Evolutionary conservation across 1,139 yeast species (phyloP), one percentile per base, ranked within the genome.

Genomic region (Pichia sp.): DNA sequence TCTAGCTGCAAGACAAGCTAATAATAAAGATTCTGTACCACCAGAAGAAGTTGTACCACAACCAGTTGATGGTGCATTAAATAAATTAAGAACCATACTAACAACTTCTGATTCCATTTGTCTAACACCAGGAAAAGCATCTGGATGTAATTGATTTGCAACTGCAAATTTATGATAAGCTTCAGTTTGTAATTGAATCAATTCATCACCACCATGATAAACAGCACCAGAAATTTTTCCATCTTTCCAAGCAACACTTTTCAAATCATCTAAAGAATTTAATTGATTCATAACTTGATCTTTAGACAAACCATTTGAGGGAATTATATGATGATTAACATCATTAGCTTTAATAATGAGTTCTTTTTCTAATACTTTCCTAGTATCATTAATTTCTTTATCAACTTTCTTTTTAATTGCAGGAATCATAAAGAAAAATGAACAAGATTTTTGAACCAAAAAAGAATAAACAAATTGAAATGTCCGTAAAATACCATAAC

Each of bases 71-170:
- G 84, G 82, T 3, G 95, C 95, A 63, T 90, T 75, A 68, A 84
- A 92, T 55, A 89, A 59, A 24, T 73, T 74, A 52, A 92, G 69
- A 8, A 86, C 94, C 97, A 92, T 92, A 1, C 94, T 71, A 3
- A 92, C 97, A 6, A 90, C 87, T 61, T 92, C 97, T 2, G 96
- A 74, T 60, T 92, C 98, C 96, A 92, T 90, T 63, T 90, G 89
- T 36, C 98, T 78, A 5, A 92, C 87, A 2, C 95, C 97, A 0
- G 98, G 98, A 61, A 92, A 92, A 8, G 89, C 95, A 64, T 92
- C 97, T 0, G 98, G 98, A 60, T 92, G 98, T 46, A 92, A 70
- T 64, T 92, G 98, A 65, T 92, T 92, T 4, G 97, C 89, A 26
- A 90, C 89, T 7, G 94, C 78, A 62, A 78, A 90, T 58, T 75